Evolutionary conservation across 1,284 basidiomycete genomes (phyloP).

Genomic region (Hortiboletus rubellus): DNA sequence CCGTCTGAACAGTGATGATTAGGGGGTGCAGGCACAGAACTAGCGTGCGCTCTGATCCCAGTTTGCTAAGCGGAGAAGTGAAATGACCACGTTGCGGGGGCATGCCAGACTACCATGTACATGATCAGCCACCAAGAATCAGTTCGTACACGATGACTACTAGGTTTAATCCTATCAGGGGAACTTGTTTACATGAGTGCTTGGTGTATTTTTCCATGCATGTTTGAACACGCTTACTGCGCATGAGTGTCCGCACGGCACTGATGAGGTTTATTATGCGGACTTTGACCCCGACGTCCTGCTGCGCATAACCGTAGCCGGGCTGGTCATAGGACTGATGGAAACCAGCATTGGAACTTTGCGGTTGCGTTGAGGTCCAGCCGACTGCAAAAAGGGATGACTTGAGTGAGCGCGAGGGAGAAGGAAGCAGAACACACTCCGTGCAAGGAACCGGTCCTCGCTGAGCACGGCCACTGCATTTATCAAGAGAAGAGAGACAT

Average conservation of each 20-base stretch:
- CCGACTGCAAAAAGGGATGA: conserved; percentile 63
- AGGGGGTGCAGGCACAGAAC: conserved; percentile 16
- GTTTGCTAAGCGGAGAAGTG: conserved; percentile 11
- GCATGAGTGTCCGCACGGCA: conserved; percentile 92
- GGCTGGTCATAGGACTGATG: conserved; percentile 68
- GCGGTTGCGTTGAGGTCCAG: conserved; percentile 77
- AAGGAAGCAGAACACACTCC: conserved; percentile 61
- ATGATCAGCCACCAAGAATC: conserved; percentile 52
- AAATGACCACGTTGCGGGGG: conserved; percentile 13
- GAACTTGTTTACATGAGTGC: conserved; percentile 57
- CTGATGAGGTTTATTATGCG: conserved; percentile 89
- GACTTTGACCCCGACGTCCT: conserved; percentile 77
- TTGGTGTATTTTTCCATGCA: conserved; percentile 14
- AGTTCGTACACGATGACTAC: conserved; percentile 83
- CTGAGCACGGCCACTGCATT: conserved; percentile 94
- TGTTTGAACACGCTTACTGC: conserved; percentile 61
- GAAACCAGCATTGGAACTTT: conserved; percentile 55
- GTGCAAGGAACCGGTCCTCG: conserved; percentile 92
- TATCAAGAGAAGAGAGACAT: conserved; percentile 78
- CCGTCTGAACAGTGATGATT: conserved; percentile 49
- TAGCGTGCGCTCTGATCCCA: conserved; percentile 8
- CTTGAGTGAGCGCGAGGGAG: conserved; percentile 5
- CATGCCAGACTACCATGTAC: conserved; percentile 17
- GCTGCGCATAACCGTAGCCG: conserved; percentile 50
- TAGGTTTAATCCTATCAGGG: conserved; percentile 81